These are phyloP conservation scores for Lachancea quebecensis DNA, from an alignment of 805 yeast genomes.

Conservation along the genomic window DNA sequence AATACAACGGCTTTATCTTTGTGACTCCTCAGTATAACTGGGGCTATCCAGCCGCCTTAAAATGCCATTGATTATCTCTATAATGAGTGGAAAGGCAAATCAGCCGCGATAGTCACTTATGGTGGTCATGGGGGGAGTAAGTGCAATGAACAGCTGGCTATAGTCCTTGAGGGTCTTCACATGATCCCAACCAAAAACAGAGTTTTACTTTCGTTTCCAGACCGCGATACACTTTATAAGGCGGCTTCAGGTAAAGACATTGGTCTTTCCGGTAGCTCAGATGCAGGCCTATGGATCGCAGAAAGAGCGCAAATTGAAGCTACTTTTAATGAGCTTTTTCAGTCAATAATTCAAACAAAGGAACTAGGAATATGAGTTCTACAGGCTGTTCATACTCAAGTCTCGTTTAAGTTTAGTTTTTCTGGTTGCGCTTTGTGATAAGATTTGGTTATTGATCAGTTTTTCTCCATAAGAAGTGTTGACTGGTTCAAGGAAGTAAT, in stretches of 20 bases:
- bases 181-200: slow-evolving; percentile 11
- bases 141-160: slow-evolving; percentile 22
- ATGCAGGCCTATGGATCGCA: neutral
- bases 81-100: slow-evolving; percentile 32
- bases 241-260: slow-evolving; percentile 8
- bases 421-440: too few species aligned
- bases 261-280: neutral
- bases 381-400: too few species aligned
- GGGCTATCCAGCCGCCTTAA: slow-evolving; percentile 34
- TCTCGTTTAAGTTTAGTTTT: too few species aligned
- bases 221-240: neutral
- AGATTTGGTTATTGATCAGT: too few species aligned
- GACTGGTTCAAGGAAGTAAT: neutral
- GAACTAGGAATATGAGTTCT: too few species aligned
- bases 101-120: slow-evolving; percentile 30
- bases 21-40: slow-evolving; percentile 36
- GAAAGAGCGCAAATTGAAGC: neutral
- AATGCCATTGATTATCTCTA: slow-evolving; percentile 34
- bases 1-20: slow-evolving; percentile 28
- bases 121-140: slow-evolving; percentile 30
- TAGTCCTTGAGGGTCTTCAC: slow-evolving; percentile 17
- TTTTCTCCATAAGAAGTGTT: too few species aligned
- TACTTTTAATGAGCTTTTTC: neutral
- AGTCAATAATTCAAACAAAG: neutral
- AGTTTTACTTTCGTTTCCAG: slow-evolving; percentile 11